Percentiles rank a stretch among this genome's conserved stretches.
Evolutionary conservation across 2,329 filamentous ascomycete species (phyloP).

Genomic region (Exophiala sp.): DNA sequence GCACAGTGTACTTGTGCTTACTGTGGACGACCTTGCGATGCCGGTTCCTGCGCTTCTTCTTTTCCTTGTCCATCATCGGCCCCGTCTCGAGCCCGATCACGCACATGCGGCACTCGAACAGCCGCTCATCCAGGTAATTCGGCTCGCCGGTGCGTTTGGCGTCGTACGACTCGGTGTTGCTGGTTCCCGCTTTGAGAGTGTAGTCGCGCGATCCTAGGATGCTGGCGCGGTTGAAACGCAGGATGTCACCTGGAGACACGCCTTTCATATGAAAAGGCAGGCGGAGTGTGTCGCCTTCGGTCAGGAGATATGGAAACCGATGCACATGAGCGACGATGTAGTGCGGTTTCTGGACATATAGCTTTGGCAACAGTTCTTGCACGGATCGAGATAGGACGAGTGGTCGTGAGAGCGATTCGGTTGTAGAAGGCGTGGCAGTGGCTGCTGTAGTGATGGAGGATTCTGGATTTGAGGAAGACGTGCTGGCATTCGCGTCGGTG

Average conservation of each 20-base stretch:
- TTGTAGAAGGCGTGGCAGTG: slow-evolving; percentile 22
- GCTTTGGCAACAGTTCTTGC: slow-evolving; percentile 40
- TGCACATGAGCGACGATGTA: slow-evolving; percentile 46
- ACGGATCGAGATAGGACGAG: slow-evolving; percentile 40
- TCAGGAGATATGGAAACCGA: slow-evolving; percentile 46
- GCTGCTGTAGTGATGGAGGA: slow-evolving; percentile 17
- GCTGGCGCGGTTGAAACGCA: slow-evolving; percentile 80
- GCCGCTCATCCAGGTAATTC: slow-evolving; percentile 66
- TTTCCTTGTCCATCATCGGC: slow-evolving; percentile 51
- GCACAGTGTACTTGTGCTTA: slow-evolving; percentile 83
- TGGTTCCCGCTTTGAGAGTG: slow-evolving; percentile 65
- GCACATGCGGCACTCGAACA: slow-evolving; percentile 79
- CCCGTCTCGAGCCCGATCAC: slow-evolving; percentile 81
- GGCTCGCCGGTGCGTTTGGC: slow-evolving; percentile 26
- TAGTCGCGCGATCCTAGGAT: slow-evolving; percentile 81
- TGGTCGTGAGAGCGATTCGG: slow-evolving; percentile 29
- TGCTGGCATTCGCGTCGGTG: slow-evolving; percentile 8
- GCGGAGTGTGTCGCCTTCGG: slow-evolving; percentile 64
- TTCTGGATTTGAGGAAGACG: slow-evolving; percentile 13
- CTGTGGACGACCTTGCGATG: slow-evolving; percentile 69
- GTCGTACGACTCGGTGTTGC: slow-evolving; percentile 38
- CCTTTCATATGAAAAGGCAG: slow-evolving; percentile 74
- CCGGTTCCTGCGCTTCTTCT: slow-evolving; percentile 60
- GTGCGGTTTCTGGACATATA: slow-evolving; percentile 42
- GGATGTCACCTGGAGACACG: slow-evolving; percentile 71